These are phyloP conservation scores for Circinella umbellata DNA, from an alignment of 371 early-diverging fungal species.

Conservation along the genomic window DNA sequence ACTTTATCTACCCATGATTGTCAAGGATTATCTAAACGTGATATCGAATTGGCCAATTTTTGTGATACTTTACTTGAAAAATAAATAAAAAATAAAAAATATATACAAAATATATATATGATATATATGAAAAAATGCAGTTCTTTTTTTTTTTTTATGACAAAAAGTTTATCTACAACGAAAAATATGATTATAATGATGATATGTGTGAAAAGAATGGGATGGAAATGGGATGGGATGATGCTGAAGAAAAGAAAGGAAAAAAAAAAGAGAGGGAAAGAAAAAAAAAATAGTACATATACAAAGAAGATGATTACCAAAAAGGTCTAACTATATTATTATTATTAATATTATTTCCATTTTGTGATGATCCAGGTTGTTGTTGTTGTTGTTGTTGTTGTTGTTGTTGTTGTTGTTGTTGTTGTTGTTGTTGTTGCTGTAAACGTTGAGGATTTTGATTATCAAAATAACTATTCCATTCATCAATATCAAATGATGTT, in stretches of 20 bases:
- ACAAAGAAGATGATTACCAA: neutral
- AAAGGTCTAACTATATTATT: neutral
- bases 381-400: neutral
- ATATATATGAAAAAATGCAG: too few species aligned
- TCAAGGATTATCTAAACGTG: slow-evolving; percentile 79
- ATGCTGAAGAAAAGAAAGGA: too few species aligned
- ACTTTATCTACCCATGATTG: slow-evolving; percentile 92
- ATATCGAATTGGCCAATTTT: slow-evolving; percentile 80
- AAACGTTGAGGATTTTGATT: slow-evolving; percentile 19
- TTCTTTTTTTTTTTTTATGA: slow-evolving; percentile 1
- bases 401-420: neutral
- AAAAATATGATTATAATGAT: too few species aligned
- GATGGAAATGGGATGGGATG: too few species aligned
- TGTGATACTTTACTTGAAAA: slow-evolving; percentile 49
- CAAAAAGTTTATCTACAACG: neutral
- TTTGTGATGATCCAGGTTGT: neutral
- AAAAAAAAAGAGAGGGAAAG: too few species aligned
- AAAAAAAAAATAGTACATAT: slow-evolving; percentile 2
- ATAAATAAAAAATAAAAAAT: neutral
- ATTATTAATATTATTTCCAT: neutral
- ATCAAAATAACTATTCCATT: slow-evolving; percentile 30
- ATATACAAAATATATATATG: too few species aligned
- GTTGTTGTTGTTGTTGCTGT: neutral
- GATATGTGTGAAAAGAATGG: too few species aligned
- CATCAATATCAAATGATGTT: slow-evolving; percentile 30